Percentiles rank a stretch among this genome's conserved stretches.
These are phyloP conservation scores for Fusarium sarcochroum DNA, from an alignment of 2,329 filamentous ascomycete genomes.

Conservation along the genomic window DNA sequence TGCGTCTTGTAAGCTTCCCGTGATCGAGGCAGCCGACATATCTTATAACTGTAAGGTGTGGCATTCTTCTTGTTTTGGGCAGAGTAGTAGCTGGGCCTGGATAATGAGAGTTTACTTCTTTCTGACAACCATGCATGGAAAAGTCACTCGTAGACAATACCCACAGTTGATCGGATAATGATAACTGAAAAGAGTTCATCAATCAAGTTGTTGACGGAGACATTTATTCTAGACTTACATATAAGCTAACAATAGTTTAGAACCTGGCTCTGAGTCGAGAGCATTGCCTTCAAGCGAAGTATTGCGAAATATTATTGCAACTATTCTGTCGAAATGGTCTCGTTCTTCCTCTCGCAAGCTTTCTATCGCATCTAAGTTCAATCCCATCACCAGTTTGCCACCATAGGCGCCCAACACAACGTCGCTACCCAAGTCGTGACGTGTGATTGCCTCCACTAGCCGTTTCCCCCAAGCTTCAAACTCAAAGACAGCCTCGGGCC, in stretches of 20 bases:
- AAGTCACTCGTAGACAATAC: not conserved
- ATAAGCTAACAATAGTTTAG: not conserved
- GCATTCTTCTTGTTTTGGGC: not conserved
- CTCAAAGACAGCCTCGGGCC: conserved; percentile 23
- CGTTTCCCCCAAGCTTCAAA: conserved; percentile 24
- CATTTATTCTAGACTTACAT: not conserved
- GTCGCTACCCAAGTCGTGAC: conserved; percentile 20
- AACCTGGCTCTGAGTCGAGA: not conserved
- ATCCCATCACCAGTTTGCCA: conserved; percentile 34
- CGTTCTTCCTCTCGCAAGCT: conserved; percentile 1
- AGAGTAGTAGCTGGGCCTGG: not conserved
- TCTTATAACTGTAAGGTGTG: not conserved
- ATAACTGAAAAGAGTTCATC: not conserved
- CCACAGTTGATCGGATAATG: not conserved
- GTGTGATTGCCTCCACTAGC: conserved; percentile 12
- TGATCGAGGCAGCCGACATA: conserved; percentile 1
- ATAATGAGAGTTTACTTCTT: not conserved
- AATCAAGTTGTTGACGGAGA: not conserved
- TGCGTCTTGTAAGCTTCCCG: not conserved
- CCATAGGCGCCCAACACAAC: conserved; percentile 21
- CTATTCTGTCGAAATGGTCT: conserved; percentile 9
- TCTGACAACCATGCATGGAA: not conserved
- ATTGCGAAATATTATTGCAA: not conserved
- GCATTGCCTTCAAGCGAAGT: not conserved
- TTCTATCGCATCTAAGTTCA: conserved; percentile 9